Evolutionary conservation across 139 green algal genomes (phyloP).

Genomic region (Zygnema circumcarinatum): DNA sequence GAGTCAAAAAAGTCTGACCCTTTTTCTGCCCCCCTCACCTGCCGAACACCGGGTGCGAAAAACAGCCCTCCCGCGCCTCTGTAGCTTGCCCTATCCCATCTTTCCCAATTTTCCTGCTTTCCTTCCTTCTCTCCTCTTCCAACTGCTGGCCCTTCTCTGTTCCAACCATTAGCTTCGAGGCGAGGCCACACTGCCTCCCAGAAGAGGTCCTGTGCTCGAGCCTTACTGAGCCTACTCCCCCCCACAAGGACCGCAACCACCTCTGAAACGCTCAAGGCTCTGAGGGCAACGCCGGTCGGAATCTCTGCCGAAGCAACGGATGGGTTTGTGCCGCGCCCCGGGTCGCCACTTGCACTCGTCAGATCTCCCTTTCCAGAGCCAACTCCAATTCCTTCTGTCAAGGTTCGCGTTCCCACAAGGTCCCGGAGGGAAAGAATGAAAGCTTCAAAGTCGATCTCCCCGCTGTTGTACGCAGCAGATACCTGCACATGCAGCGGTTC

Average conservation of each 20-base stretch:
- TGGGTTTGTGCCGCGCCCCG: background rate
- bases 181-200: slow-evolving; percentile 20
- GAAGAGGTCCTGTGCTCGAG: slow-evolving; percentile 26
- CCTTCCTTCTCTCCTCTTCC: background rate
- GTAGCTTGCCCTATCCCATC: background rate
- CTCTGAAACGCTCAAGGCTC: background rate
- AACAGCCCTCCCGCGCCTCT: slow-evolving; percentile 2
- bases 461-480: background rate
- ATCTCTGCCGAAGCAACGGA: background rate
- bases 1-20: slow-evolving; percentile 35
- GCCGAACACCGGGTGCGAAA: background rate
- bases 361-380: slow-evolving; percentile 11
- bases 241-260: background rate
- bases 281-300: background rate
- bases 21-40: slow-evolving; percentile 5
- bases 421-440: background rate
- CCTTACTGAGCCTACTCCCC: background rate
- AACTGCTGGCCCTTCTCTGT: background rate
- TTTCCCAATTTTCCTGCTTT: slow-evolving; percentile 3
- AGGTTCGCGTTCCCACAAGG: background rate
- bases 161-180: slow-evolving; percentile 1
- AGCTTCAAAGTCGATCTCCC: background rate
- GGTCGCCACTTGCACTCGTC: slow-evolving; percentile 14
- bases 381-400: background rate
- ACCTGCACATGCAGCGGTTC: background rate